Evolutionary conservation across 352 stramenopile species (phyloP).

Genomic region (Lagenidium giganteum): DNA sequence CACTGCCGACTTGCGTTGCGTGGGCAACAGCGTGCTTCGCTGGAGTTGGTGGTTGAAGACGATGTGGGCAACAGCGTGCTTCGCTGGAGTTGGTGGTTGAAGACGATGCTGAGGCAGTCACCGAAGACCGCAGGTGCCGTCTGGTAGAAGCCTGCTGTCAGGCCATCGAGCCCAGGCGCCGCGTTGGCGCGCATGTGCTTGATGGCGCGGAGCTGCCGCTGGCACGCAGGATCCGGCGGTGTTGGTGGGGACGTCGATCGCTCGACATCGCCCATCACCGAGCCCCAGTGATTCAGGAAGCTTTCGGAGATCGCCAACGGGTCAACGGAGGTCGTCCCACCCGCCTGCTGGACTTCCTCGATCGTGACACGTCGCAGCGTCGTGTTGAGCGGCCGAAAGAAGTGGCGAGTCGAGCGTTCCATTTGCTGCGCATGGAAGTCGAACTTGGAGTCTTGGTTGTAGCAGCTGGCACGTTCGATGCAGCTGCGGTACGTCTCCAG

Average conservation of each 20-base stretch:
- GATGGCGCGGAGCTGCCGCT: no score
- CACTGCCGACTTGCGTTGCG: conserved; percentile 13
- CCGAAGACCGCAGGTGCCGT: conserved; percentile 13
- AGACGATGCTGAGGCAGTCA: conserved; percentile 15
- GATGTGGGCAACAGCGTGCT: no score
- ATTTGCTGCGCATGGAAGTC: background rate
- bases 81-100: conserved; percentile 12
- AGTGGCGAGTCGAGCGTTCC: background rate
- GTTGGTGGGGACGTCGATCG: no score
- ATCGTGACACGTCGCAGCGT: no score
- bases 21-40: conserved; percentile 10
- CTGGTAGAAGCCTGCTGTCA: conserved; percentile 20
- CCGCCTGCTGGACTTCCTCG: no score
- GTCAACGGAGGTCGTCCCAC: no score
- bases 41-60: conserved; percentile 17
- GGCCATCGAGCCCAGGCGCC: conserved; percentile 8
- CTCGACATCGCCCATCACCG: no score
- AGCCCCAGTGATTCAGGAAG: no score
- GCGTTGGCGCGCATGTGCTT: background rate
- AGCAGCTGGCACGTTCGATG: no score
- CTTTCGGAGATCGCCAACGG: no score
- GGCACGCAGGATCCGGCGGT: no score
- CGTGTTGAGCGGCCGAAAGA: conserved; percentile 7
- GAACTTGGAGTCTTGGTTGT: background rate
- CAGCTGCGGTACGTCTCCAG: no score